These are phyloP conservation scores for Candida khao-thaluensis DNA, from an alignment of 805 yeast species.

Conservation along the genomic window DNA sequence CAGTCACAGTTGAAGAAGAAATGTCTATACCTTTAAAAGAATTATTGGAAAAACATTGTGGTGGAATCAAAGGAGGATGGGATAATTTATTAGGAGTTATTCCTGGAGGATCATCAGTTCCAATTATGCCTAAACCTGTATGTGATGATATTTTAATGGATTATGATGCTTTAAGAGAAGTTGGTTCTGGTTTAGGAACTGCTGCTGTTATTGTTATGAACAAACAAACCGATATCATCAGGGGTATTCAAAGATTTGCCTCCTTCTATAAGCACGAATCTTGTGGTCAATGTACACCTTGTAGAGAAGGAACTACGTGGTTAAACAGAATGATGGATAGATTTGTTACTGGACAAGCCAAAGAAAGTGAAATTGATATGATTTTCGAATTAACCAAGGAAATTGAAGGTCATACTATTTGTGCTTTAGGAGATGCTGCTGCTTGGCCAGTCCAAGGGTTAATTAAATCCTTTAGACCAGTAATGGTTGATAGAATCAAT, in stretches of 20 bases:
- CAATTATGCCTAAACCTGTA: conserved; percentile 65
- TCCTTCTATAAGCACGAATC: conserved; percentile 89
- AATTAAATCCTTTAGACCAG: conserved; percentile 80
- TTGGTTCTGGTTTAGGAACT: conserved; percentile 85
- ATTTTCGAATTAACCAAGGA: conserved; percentile 81
- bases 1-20: conserved; percentile 91
- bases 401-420: conserved; percentile 87
- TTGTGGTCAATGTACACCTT: conserved; percentile 93
- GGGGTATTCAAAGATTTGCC: conserved; percentile 82
- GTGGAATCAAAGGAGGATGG: conserved; percentile 92
- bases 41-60: conserved; percentile 83
- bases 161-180: conserved; percentile 81
- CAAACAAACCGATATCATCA: conserved; percentile 78
- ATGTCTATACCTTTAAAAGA: conserved; percentile 87
- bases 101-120: conserved; percentile 91
- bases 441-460: conserved; percentile 94
- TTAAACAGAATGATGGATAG: conserved; percentile 81
- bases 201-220: conserved; percentile 93
- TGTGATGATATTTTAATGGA: conserved; percentile 80
- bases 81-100: conserved; percentile 83
- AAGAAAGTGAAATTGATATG: conserved; percentile 78
- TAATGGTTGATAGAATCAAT: conserved; percentile 72
- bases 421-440: conserved; percentile 91
- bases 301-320: conserved; percentile 93
- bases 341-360: conserved; percentile 75